Evolutionary conservation across 1,139 yeast genomes (phyloP), one percentile per base, ranked within the genome.

Genomic region (Blastobotrys persicus): DNA sequence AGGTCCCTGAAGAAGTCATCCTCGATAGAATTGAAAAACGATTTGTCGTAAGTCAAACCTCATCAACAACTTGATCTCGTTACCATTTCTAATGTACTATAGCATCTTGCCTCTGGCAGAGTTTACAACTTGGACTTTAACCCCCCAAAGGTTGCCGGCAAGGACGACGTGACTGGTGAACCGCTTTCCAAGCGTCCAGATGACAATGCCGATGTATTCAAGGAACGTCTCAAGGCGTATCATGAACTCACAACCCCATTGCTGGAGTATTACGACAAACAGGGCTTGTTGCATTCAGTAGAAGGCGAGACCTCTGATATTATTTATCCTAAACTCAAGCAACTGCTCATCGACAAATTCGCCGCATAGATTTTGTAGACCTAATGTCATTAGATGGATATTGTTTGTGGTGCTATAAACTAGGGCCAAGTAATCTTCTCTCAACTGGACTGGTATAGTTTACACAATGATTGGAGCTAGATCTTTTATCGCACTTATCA

Each of bases 81-180:
- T n/a, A n/a, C n/a, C n/a, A n/a, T n/a, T n/a, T n/a, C n/a, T n/a
- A n/a, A n/a, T 23, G 28, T 23, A 6, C 9, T 23, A 5, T 23
- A 23, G 32, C 97, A 91, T 68, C 64, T 76, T 9, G 81, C 87
- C 0, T 85, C 95, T 52, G 97, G 97, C 0, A 72, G 97, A 55
- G 85, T 89, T 1, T 91, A 91, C 66, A 91, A 86, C 63, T 66
- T 87, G 55, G 83, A 88, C 52, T 91, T 88, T 67, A 88, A 87
- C 60, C 97, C 97, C 2, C 98, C 98, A 2, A 84, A 83, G 58
- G 77, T 76, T 1, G 81, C 89, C 0, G 94, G 88, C 46, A 76
- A 70, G 53, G 98, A 91, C 63, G 97, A 91, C 63, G 63, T 88
- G 2, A 91, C 98, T 0, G 96, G 96, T 0, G 97, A 91, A 62